Percentiles rank a stretch among this genome's conserved stretches.
Evolutionary conservation across 805 yeast genomes (phyloP).

Genomic region (Saturnispora bothae): DNA sequence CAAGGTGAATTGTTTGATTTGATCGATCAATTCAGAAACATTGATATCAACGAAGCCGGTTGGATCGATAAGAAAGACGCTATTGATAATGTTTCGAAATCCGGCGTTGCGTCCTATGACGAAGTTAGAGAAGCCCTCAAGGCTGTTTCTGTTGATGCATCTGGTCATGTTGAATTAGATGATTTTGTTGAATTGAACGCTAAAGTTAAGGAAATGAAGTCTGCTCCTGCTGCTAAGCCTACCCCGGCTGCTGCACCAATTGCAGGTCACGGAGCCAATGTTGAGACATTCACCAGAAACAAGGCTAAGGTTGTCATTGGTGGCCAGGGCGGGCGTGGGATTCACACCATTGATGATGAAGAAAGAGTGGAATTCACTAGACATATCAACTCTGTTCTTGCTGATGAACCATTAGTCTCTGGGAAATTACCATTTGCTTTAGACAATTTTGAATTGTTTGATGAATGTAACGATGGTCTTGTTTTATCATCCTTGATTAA

Average conservation of each 20-base stretch:
- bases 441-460: constrained; percentile 90
- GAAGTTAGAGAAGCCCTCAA: constrained; percentile 90
- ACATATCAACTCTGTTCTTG: constrained; percentile 84
- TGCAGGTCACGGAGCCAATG: background rate
- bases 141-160: constrained; percentile 85
- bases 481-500: constrained; percentile 88
- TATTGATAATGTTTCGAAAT: constrained; percentile 67
- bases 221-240: constrained; percentile 10
- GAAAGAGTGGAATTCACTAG: constrained; percentile 93
- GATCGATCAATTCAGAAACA: constrained; percentile 75
- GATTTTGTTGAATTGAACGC: constrained; percentile 83
- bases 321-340: constrained; percentile 73
- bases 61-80: constrained; percentile 89
- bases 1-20: constrained; percentile 81
- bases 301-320: constrained; percentile 68
- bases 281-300: constrained; percentile 34
- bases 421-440: constrained; percentile 82
- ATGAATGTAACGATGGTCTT: constrained; percentile 92
- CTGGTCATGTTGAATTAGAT: constrained; percentile 93
- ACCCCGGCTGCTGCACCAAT: background rate
- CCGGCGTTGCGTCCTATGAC: constrained; percentile 80
- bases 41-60: constrained; percentile 88
- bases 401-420: constrained; percentile 83
- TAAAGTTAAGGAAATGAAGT: constrained; percentile 51
- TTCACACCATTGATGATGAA: constrained; percentile 95